phyloP scores from a whole-genome alignment of 148 eudicot species.

The Mesembryanthemum crystallinum region DNA sequence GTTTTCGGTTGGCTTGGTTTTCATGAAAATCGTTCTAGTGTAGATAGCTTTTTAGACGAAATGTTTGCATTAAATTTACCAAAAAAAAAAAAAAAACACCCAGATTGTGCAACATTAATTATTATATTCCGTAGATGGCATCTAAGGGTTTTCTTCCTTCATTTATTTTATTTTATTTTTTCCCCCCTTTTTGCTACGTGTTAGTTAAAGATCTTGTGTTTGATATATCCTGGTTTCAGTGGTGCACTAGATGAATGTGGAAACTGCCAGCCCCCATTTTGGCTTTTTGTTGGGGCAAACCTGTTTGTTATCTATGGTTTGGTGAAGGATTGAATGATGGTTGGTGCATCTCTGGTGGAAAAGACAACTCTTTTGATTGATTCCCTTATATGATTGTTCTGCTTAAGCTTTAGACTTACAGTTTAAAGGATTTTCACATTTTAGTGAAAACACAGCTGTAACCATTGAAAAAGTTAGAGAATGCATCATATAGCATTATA shows the following conservation, averaged over 20 bases:
- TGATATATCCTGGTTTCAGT: background rate
- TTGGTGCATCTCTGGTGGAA: background rate
- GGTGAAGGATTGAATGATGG: background rate
- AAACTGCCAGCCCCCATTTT: background rate
- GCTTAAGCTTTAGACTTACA: too few relatives aligned
- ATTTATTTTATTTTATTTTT: background rate
- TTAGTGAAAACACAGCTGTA: too few relatives aligned
- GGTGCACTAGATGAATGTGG: background rate
- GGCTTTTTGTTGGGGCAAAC: slow-evolving; percentile 1
- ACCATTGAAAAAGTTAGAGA: too few relatives aligned
- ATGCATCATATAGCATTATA: too few relatives aligned
- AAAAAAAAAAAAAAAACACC: too few relatives aligned
- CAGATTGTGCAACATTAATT: slow-evolving; percentile 11
- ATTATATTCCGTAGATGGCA: background rate
- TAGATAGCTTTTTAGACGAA: slow-evolving; percentile 16
- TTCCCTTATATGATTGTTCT: too few relatives aligned
- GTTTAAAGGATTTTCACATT: too few relatives aligned
- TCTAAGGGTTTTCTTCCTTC: background rate
- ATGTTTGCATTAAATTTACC: slow-evolving; percentile 19
- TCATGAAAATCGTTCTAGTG: slow-evolving; percentile 25
- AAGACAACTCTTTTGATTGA: too few relatives aligned
- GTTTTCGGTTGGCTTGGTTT: slow-evolving; percentile 34
- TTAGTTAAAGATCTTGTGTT: background rate
- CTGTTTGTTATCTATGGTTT: background rate
- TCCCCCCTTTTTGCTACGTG: background rate